phyloP scores from a whole-genome alignment of 768 basidiomycete species.

The Macrocybe gigantea region DNA sequence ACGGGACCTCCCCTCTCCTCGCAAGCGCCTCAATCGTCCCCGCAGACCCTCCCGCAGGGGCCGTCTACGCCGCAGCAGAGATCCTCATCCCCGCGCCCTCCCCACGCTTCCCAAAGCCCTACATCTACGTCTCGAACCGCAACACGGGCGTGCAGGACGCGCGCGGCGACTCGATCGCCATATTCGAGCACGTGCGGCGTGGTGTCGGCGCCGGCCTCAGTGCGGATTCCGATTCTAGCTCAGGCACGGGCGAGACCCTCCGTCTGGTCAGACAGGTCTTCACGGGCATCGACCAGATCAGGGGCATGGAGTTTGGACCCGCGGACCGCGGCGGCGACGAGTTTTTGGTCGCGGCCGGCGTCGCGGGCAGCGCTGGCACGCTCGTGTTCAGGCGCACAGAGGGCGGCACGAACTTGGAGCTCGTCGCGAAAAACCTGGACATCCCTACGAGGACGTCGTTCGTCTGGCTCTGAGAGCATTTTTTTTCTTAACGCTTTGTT shows the following conservation, averaged over 20 bases:
- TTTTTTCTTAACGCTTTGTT: too few species aligned
- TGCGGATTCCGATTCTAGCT: too few species aligned
- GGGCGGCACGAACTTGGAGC: constrained; percentile 42
- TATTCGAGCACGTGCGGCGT: constrained; percentile 38
- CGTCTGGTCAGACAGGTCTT: constrained; percentile 43
- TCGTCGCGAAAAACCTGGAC: constrained; percentile 46
- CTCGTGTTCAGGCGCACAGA: constrained; percentile 47
- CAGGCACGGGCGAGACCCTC: constrained; percentile 15
- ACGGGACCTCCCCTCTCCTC: constrained; percentile 44
- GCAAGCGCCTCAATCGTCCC: constrained; percentile 48
- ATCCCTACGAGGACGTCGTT: constrained; percentile 48
- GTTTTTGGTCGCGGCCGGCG: constrained; percentile 48
- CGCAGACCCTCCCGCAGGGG: constrained; percentile 26
- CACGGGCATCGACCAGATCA: constrained; percentile 57
- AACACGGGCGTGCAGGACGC: constrained; percentile 45
- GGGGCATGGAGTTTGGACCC: constrained; percentile 60
- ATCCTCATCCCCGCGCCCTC: constrained; percentile 53
- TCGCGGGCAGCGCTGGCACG: constrained; percentile 46
- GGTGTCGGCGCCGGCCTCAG: background rate
- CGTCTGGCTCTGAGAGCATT: constrained; percentile 31
- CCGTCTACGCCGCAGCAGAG: constrained; percentile 52
- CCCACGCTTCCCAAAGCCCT: constrained; percentile 38
- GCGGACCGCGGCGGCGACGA: constrained; percentile 40
- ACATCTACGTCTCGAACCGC: constrained; percentile 66
- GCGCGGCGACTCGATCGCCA: constrained; percentile 56